Evolutionary conservation across 345 rosid genomes (phyloP).

Genomic region (Salix purpurea): DNA sequence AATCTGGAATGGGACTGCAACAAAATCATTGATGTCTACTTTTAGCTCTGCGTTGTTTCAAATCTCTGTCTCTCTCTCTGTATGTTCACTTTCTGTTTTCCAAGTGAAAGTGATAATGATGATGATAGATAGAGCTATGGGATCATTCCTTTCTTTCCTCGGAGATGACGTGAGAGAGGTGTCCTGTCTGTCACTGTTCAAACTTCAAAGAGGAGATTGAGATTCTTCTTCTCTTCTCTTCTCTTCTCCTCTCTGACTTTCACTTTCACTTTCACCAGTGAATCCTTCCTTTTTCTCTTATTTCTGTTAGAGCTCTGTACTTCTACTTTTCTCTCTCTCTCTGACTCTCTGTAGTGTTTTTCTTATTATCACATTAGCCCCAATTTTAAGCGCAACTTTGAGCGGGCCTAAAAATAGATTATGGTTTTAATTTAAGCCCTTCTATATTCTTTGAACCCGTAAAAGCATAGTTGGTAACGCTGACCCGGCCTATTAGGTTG

Average conservation of each 20-base stretch:
- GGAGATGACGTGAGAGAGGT: neutral
- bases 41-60: neutral
- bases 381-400: no score
- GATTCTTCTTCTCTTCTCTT: neutral
- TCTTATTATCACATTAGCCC: no score
- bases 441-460: no score
- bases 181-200: neutral
- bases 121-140: neutral
- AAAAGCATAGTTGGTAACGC: no score
- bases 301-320: neutral
- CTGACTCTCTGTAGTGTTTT: no score
- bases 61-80: neutral
- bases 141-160: neutral
- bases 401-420: no score
- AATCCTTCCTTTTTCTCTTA: neutral
- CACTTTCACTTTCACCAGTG: neutral
- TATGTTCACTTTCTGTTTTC: neutral
- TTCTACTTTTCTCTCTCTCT: neutral
- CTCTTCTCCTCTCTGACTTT: neutral
- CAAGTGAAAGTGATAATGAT: neutral
- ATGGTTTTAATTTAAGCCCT: no score
- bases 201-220: neutral
- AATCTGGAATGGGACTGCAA: slow-evolving; percentile 89
- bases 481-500: no score
- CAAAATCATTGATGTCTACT: slow-evolving; percentile 59